These are phyloP conservation scores for Aspergillus campestris DNA, from an alignment of 495 filamentous ascomycete genomes.

Conservation along the genomic window DNA sequence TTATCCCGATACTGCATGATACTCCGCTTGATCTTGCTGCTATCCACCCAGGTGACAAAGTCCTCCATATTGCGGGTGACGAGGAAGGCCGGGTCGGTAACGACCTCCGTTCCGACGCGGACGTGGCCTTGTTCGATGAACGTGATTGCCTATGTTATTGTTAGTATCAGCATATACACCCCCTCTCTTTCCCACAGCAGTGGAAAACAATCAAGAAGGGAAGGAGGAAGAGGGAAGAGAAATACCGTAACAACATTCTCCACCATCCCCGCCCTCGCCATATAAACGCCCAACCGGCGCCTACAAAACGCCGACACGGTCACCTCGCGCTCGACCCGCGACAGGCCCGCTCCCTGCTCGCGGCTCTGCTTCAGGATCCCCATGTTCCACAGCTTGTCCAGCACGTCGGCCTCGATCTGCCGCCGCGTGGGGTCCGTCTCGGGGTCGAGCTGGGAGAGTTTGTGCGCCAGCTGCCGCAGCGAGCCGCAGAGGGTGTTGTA, in stretches of 20 bases:
- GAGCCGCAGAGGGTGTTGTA: conserved; percentile 86
- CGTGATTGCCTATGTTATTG: conserved; percentile 49
- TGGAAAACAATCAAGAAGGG: conserved; percentile 6
- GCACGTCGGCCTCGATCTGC: conserved; percentile 72
- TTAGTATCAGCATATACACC: background rate
- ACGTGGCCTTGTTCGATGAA: conserved; percentile 96
- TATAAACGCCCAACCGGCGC: conserved; percentile 72
- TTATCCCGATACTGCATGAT: conserved; percentile 91
- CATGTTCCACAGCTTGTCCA: conserved; percentile 87
- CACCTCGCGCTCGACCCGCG: conserved; percentile 74
- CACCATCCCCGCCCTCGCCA: conserved; percentile 82
- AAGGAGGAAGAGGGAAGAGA: conserved; percentile 8
- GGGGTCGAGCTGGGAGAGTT: conserved; percentile 66
- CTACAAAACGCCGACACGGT: conserved; percentile 80
- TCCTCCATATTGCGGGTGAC: conserved; percentile 77
- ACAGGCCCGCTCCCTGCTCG: conserved; percentile 51
- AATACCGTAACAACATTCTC: conserved; percentile 64
- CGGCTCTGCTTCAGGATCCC: conserved; percentile 67
- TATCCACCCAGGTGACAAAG: conserved; percentile 94
- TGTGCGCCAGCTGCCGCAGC: conserved; percentile 80
- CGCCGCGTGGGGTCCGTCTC: conserved; percentile 65
- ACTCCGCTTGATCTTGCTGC: conserved; percentile 92
- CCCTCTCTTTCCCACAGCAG: background rate
- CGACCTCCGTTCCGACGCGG: conserved; percentile 80
- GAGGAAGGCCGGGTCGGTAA: conserved; percentile 63